A percentile compares a stretch with the other conserved stretches of the same genome.
These are phyloP conservation scores for Fraxinus paxiana DNA, from an alignment of 305 asterid genomes.

Conservation along the genomic window DNA sequence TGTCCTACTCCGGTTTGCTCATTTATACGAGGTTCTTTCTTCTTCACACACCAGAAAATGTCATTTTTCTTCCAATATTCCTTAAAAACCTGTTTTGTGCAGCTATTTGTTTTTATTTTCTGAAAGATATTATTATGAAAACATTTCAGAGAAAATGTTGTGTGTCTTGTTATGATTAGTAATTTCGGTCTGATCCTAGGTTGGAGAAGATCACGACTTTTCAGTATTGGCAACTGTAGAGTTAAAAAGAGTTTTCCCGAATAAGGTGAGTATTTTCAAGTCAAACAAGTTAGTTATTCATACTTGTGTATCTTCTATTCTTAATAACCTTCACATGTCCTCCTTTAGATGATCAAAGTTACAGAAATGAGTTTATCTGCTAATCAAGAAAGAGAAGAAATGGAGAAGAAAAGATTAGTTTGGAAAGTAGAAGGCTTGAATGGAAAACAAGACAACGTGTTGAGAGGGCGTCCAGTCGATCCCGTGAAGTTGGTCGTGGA, in stretches of 20 bases:
- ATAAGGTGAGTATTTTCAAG: constrained; percentile 43
- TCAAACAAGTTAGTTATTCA: not conserved
- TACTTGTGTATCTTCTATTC: not conserved
- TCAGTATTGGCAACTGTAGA: constrained; percentile 68
- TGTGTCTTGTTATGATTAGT: not conserved
- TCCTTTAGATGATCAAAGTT: constrained; percentile 49
- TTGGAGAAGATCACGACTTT: constrained; percentile 85
- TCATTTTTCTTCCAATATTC: not conserved
- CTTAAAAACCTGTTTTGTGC: not conserved
- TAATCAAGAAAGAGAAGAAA: constrained; percentile 84
- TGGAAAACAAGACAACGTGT: constrained; percentile 13
- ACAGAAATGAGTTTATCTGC: constrained; percentile 79
- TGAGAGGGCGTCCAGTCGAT: constrained; percentile 68
- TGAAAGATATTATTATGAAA: not conserved
- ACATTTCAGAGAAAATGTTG: not conserved
- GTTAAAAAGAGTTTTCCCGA: constrained; percentile 60
- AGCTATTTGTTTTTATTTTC: not conserved
- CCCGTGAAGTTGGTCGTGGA: constrained; percentile 58
- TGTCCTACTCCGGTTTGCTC: constrained; percentile 85
- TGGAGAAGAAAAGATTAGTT: constrained; percentile 73
- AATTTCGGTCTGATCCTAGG: constrained; percentile 34
- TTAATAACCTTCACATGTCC: not conserved
- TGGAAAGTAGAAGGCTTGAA: constrained; percentile 72
- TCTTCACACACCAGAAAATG: constrained; percentile 13
- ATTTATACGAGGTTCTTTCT: constrained; percentile 77